Evolutionary conservation across 2,329 filamentous ascomycete species (phyloP).

Genomic region (Aspergillus puulaauensis): DNA sequence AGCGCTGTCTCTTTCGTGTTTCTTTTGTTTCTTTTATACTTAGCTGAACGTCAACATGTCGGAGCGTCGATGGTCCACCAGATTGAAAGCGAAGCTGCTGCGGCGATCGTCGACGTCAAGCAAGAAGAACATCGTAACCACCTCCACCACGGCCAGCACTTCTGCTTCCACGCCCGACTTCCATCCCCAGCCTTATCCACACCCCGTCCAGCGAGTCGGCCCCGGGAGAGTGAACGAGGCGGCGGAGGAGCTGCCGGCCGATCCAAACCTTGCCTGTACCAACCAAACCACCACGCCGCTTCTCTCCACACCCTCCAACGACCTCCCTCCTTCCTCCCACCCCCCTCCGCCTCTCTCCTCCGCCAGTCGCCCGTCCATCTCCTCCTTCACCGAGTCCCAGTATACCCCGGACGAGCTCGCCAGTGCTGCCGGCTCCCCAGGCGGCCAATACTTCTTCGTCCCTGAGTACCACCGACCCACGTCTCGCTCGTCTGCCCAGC

Average conservation of each 20-base stretch:
- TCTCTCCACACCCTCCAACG: conserved; percentile 11
- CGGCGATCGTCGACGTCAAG: conserved; percentile 34
- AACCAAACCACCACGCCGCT: conserved; percentile 1
- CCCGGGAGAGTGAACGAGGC: neutral
- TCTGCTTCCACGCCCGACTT: conserved; percentile 5
- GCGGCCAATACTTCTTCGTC: conserved; percentile 10
- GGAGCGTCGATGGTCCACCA: conserved; percentile 35
- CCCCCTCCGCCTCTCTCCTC: conserved; percentile 16
- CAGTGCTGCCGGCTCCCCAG: conserved; percentile 4
- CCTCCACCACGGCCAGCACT: conserved; percentile 9
- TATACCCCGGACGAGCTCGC: conserved; percentile 11
- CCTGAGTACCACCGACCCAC: conserved; percentile 4
- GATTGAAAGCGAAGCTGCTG: conserved; percentile 37
- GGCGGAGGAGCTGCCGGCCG: conserved; percentile 13
- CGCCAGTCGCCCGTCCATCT: conserved; percentile 24
- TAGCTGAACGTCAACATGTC: conserved; percentile 24
- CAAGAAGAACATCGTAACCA: conserved; percentile 9
- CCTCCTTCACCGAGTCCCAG: conserved; percentile 15
- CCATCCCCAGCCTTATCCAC: neutral
- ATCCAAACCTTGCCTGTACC: conserved; percentile 6
- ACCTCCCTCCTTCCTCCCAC: neutral
- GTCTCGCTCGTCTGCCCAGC: conserved; percentile 1
- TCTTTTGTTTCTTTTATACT: neutral
- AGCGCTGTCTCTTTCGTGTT: neutral
- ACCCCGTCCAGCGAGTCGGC: neutral